These are phyloP conservation scores for Diaporthe amygdali DNA, from an alignment of 2,329 filamentous ascomycete species.

Conservation along the genomic window DNA sequence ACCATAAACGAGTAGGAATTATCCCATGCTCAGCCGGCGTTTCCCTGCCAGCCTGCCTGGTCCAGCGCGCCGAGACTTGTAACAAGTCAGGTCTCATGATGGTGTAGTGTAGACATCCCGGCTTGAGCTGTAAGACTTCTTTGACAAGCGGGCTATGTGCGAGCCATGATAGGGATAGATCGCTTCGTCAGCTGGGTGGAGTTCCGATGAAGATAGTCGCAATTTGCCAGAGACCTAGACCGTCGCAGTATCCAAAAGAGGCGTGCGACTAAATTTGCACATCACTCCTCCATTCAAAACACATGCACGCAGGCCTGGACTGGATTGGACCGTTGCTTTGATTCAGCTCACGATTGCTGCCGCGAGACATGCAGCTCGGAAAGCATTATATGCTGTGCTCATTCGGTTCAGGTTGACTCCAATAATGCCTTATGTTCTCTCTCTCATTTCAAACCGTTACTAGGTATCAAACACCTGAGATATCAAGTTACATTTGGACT, in stretches of 20 bases:
- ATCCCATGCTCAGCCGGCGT: neutral
- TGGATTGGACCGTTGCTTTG: neutral
- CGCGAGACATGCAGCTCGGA: neutral
- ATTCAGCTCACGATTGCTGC: neutral
- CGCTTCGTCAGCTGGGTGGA: neutral
- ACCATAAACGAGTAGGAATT: neutral
- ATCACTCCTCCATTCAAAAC: neutral
- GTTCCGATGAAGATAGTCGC: neutral
- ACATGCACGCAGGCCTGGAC: neutral
- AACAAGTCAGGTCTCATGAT: neutral
- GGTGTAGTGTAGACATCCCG: neutral
- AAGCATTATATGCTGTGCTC: neutral
- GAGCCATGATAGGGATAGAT: neutral
- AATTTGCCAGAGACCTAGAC: neutral
- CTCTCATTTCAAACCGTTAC: neutral
- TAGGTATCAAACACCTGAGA: neutral
- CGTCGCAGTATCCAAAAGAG: neutral
- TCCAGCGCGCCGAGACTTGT: neutral
- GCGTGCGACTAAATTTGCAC: neutral
- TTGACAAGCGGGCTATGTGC: neutral
- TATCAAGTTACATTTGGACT: neutral
- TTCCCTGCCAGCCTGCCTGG: neutral
- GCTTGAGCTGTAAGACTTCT: conserved; percentile 6
- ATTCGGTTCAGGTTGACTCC: neutral
- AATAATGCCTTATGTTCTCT: too few species aligned